Conservation (phyloP, 352 stramenopile species). For the Globisporangium paddicum region DNA sequence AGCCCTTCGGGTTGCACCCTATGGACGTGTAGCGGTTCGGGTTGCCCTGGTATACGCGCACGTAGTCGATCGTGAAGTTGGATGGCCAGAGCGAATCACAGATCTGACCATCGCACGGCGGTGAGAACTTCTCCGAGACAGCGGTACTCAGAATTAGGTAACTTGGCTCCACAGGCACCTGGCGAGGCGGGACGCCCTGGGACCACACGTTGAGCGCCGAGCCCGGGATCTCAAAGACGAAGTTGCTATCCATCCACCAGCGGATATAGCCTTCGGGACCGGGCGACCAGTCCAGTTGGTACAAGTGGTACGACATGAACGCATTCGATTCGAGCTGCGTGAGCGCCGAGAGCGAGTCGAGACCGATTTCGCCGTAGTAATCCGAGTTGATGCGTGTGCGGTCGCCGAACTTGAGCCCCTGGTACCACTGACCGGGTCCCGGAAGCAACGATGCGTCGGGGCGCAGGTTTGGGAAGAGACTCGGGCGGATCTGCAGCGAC, state of each 20-base stretch:
- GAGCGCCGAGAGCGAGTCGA: constrained; percentile 94
- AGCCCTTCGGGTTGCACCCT: constrained; percentile 90
- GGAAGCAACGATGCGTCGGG: constrained; percentile 52
- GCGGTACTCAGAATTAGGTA: constrained; percentile 98
- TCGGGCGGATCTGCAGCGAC: constrained; percentile 90
- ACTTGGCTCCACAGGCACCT: constrained; percentile 94
- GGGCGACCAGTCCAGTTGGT: constrained; percentile 95
- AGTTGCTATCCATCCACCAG: constrained; percentile 92
- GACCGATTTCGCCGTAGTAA: constrained; percentile 93
- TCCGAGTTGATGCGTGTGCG: constrained; percentile 91
- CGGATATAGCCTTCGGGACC: constrained; percentile 89
- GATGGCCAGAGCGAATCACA: constrained; percentile 91
- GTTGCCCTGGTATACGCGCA: constrained; percentile 93
- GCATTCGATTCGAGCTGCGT: constrained; percentile 89
- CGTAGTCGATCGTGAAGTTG: constrained; percentile 94
- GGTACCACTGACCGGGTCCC: constrained; percentile 87
- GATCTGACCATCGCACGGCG: constrained; percentile 88
- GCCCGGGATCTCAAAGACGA: constrained; percentile 92
- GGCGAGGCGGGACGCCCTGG: constrained; percentile 55
- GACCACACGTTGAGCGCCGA: constrained; percentile 79
- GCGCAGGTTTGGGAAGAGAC: constrained; percentile 60
- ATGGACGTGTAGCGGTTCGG: constrained; percentile 89
- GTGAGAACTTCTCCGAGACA: constrained; percentile 94
- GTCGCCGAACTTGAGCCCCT: constrained; percentile 80
- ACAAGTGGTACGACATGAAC: constrained; percentile 93